Evolutionary conservation across 2,329 filamentous ascomycete species (phyloP), one percentile per base, ranked within the genome.

Genomic region (Zalaria obscura): DNA sequence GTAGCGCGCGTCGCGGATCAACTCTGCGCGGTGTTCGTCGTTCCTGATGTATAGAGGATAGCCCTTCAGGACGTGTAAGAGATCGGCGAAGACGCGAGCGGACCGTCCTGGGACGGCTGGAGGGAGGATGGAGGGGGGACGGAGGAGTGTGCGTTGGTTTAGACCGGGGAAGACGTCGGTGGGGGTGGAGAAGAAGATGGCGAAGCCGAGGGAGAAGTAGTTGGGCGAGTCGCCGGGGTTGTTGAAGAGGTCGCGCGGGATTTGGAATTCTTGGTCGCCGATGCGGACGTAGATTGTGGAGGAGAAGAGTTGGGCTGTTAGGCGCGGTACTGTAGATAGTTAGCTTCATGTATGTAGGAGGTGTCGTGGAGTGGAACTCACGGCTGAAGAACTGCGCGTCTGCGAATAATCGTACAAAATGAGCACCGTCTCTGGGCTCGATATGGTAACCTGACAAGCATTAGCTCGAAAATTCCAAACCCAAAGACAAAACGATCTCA

Each of bases 351-450:
- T 10, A 25, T 36, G 36, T 36, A 56, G 48, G 36, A 36, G 26
- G n/a, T 34, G 11, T 9, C 6, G 29, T 32, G 29, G 28, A 9
- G 10, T 10, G 32, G 11, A 26, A 60, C 76, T 56, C 67, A 87
- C 83, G 65, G 55, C 76, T 86, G 62, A 95, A 96, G 63, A 95
- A 95, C 56, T 95, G 89, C 1, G 89, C 86, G 61, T 96, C 89
- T 18, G 88, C 86, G 61, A 93, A 95, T 27, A 96, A 68, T 44
- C 83, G 86, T 52, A 95, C 88, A 60, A 89, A 95, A 61, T 95
- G 85, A 41, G 78, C 75, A 39, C 83, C 83, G 63, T 94, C 82
- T 47, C 76, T 75, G 3, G 89, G 88, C 42, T 73, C 71, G 45
- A 95, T 74, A 64, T 93, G 82, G 60, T 96, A 96, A 36, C 89